Evolutionary conservation across 2,329 filamentous ascomycete species (phyloP).

Genomic region (Cyanodermella asteris): DNA sequence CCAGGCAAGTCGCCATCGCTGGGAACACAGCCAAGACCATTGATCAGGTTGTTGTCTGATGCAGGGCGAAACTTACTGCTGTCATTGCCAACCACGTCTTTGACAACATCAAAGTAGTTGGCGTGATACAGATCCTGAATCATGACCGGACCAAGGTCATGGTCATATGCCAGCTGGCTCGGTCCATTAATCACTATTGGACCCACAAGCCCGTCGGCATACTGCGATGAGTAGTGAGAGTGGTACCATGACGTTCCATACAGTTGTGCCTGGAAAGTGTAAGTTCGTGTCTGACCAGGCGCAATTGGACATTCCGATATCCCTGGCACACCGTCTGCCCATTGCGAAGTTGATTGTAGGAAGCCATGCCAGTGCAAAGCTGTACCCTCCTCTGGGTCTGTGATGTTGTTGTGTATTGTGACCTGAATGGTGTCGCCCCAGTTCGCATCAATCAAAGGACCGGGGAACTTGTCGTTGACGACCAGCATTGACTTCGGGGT

Average conservation of each 20-base stretch:
- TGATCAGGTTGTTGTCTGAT: slow-evolving; percentile 14
- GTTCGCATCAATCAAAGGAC: too few species aligned
- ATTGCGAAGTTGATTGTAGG: slow-evolving; percentile 13
- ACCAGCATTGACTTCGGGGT: too few species aligned
- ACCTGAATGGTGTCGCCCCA: too few species aligned
- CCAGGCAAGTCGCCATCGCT: slow-evolving; percentile 9
- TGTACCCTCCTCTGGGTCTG: slow-evolving; percentile 4
- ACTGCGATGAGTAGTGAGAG: slow-evolving; percentile 17
- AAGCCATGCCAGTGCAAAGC: slow-evolving; percentile 9
- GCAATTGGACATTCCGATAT: slow-evolving; percentile 16
- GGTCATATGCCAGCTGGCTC: slow-evolving; percentile 11
- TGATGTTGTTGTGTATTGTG: slow-evolving; percentile 7
- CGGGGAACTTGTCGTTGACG: too few species aligned
- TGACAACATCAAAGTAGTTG: slow-evolving; percentile 10
- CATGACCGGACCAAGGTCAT: slow-evolving; percentile 16
- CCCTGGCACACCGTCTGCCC: slow-evolving; percentile 15
- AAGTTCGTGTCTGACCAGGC: slow-evolving; percentile 12
- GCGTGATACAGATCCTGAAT: slow-evolving; percentile 19
- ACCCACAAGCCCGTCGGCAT: slow-evolving; percentile 14
- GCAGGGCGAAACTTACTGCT: slow-evolving; percentile 10
- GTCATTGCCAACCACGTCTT: slow-evolving; percentile 8
- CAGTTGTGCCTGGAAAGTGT: slow-evolving; percentile 15
- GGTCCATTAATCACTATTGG: slow-evolving; percentile 19
- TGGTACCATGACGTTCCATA: slow-evolving; percentile 14
- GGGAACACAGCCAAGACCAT: slow-evolving; percentile 10